Base-by-base conservation (phyloP, 768 basidiomycete species). In the Boletus patriciae region DNA sequence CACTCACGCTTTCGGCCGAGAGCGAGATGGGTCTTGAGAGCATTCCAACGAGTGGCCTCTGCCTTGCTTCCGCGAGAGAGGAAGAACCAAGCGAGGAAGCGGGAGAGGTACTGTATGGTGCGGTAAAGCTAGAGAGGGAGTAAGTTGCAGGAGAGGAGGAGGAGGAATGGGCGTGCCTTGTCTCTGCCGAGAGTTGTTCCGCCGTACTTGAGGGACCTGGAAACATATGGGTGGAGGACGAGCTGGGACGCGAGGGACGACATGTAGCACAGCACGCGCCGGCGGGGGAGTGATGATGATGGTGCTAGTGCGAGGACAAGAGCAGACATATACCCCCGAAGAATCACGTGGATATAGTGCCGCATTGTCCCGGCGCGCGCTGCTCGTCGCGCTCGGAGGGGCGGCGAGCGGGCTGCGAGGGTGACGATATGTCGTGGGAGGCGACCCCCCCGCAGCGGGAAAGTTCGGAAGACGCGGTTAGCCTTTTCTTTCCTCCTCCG, bases 121-220 rank as follows among this genome's bases (percentile, higher is more conserved):
- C 96, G 87, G 74, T 98, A 98, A 16, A 85, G 77, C 94, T 97
- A 60, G 12, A 19, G 42, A 38, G 25, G 21, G 43, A 23, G n/a
- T 55, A n/a, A 44, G 56, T 2, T 27, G 21, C 3, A 15, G 37
- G 12, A 29, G 21, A 34, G 34, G 19, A 15, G 38, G 10, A 7
- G 42, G 11, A 27, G 10, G 49, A 13, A 6, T 12, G 40, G 38
- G 55, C 72, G 54, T 63, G 85, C 93, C 86, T 99, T 98, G 79
- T 98, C 96, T 47, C 94, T 80, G 11, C 94, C 96, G 33, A 89
- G 69, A 16, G 92, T 97, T 0, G 93, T 94, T 19, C 81, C 80
- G 46, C 87, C 82, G 47, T 90, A 84, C 69, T 88, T 91, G 70
- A 98, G 76, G 25, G 83, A 74, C 59, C 88, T 84, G 36, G 88